Percentiles rank a stretch among this genome's conserved stretches.
Evolutionary conservation across 164 flowering plant species (phyloP).

Genomic region (Berberis vulgaris): DNA sequence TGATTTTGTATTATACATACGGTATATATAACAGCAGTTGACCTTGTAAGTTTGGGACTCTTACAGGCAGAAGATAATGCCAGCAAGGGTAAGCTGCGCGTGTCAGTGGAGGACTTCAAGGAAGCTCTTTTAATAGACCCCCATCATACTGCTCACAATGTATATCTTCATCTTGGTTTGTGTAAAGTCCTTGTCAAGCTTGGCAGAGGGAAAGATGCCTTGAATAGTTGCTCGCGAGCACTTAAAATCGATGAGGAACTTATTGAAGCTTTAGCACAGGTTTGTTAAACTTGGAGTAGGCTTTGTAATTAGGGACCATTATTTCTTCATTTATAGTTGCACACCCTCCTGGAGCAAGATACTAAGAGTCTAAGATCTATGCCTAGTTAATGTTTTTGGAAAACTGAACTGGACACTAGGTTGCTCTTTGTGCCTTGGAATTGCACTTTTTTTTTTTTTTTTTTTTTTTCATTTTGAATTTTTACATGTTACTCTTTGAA

Average conservation of each 20-base stretch:
- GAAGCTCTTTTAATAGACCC: slow-evolving; percentile 89
- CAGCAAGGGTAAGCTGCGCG: slow-evolving; percentile 75
- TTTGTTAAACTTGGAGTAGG: slow-evolving; percentile 7
- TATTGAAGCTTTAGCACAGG: slow-evolving; percentile 90
- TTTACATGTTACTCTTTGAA: too few relatives aligned
- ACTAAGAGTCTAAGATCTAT: too few relatives aligned
- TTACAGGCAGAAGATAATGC: slow-evolving; percentile 92
- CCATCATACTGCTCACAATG: slow-evolving; percentile 69
- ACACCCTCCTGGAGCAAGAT: too few relatives aligned
- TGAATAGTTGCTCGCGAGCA: slow-evolving; percentile 71
- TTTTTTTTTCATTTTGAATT: too few relatives aligned
- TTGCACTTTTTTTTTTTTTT: too few relatives aligned
- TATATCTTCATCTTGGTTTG: slow-evolving; percentile 83
- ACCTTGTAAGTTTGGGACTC: not conserved
- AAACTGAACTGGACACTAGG: too few relatives aligned
- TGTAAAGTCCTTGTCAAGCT: slow-evolving; percentile 85
- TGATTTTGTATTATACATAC: too few relatives aligned
- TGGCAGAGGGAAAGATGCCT: slow-evolving; percentile 93
- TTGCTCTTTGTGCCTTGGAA: too few relatives aligned
- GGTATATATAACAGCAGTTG: not conserved
- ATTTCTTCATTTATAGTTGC: too few relatives aligned
- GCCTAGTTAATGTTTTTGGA: too few relatives aligned
- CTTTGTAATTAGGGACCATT: too few relatives aligned
- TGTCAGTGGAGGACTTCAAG: slow-evolving; percentile 80
- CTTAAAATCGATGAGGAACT: slow-evolving; percentile 77